These are phyloP conservation scores for Phytophthora kernoviae DNA, from an alignment of 352 stramenopile species.

Conservation along the genomic window DNA sequence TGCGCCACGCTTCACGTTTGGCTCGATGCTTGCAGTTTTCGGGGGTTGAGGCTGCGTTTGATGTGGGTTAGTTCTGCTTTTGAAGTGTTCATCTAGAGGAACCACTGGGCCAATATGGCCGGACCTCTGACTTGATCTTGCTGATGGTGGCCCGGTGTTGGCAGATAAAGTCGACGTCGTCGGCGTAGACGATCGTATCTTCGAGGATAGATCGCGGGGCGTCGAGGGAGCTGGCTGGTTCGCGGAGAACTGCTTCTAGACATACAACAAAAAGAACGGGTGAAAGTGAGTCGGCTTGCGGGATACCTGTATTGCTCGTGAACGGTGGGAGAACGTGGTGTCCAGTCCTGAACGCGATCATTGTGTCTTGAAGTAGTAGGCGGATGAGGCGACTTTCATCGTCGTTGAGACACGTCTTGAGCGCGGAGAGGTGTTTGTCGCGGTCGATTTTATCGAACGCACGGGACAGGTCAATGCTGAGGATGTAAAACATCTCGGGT, in stretches of 20 bases:
- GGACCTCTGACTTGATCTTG: not conserved
- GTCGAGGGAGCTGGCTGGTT: not conserved
- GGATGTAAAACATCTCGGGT: no score
- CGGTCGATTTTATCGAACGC: no score
- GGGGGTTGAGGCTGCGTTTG: not conserved
- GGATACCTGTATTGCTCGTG: not conserved
- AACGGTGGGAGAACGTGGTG: no score
- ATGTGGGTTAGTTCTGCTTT: not conserved
- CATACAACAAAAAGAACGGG: slow-evolving; percentile 1
- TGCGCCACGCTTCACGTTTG: not conserved
- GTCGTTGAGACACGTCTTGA: no score
- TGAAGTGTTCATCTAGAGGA: not conserved
- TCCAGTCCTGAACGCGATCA: no score
- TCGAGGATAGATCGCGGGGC: not conserved
- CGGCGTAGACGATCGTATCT: not conserved
- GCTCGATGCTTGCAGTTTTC: not conserved
- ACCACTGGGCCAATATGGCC: not conserved
- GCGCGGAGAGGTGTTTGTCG: no score
- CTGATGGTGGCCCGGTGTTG: no score
- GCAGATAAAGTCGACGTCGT: not conserved
- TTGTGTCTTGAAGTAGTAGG: no score
- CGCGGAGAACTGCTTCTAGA: not conserved
- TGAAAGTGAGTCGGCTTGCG: not conserved
- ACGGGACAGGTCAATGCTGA: no score
- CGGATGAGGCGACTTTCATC: no score